Percentiles rank a stretch among this genome's conserved stretches.
Conservation (phyloP, 192 early-diverging fungal species). For the Pilobolus umbonatus region DNA sequence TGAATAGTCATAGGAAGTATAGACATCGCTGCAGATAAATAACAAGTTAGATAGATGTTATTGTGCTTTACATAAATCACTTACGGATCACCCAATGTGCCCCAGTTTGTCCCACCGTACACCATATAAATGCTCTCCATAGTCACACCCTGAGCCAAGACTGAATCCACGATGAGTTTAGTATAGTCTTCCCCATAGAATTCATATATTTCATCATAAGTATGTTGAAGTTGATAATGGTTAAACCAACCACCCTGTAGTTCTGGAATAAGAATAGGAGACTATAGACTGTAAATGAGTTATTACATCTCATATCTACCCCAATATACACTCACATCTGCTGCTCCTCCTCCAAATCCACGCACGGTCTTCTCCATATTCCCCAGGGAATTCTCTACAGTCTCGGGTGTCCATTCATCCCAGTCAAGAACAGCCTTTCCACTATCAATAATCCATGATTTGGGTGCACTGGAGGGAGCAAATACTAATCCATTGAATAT, state of each 20-base stretch:
- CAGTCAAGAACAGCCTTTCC: conserved; percentile 36
- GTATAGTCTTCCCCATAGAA: conserved; percentile 72
- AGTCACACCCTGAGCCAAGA: conserved; percentile 61
- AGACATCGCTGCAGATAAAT: conserved; percentile 53
- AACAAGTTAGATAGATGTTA: background rate
- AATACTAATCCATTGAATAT: conserved; percentile 36
- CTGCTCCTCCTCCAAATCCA: conserved; percentile 62
- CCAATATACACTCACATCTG: conserved; percentile 33
- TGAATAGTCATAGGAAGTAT: conserved; percentile 74
- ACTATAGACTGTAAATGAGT: conserved; percentile 24
- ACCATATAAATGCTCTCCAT: conserved; percentile 65
- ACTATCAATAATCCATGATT: conserved; percentile 39
- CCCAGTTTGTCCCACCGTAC: conserved; percentile 82
- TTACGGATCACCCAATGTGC: conserved; percentile 63
- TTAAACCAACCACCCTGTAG: conserved; percentile 81
- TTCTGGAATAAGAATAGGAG: conserved; percentile 73
- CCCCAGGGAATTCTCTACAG: conserved; percentile 49
- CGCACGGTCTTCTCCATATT: conserved; percentile 61
- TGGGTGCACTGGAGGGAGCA: conserved; percentile 48
- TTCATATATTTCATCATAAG: conserved; percentile 64
- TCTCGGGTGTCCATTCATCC: conserved; percentile 52
- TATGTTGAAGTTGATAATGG: conserved; percentile 56
- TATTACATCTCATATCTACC: background rate
- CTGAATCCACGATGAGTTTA: conserved; percentile 51
- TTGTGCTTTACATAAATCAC: conserved; percentile 2